These are phyloP conservation scores for Nemania bipapillata DNA, from an alignment of 2,329 filamentous ascomycete species.

Conservation along the genomic window DNA sequence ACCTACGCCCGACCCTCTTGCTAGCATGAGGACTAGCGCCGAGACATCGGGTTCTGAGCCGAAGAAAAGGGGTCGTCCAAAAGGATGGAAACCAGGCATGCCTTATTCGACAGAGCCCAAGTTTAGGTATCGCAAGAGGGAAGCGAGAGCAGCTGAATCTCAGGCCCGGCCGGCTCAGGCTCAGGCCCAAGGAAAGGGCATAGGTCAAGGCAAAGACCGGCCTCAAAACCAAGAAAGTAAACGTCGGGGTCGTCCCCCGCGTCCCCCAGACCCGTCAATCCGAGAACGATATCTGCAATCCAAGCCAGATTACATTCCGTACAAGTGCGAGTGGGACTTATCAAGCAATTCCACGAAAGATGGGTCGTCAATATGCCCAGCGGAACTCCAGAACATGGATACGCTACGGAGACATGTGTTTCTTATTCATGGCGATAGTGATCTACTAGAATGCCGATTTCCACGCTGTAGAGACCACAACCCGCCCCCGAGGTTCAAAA, in stretches of 20 bases:
- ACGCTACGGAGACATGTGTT: conserved; percentile 67
- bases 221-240: conserved; percentile 47
- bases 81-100: conserved; percentile 58
- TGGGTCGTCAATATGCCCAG: conserved; percentile 57
- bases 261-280: conserved; percentile 54
- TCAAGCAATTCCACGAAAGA: conserved; percentile 38
- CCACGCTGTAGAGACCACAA: conserved; percentile 52
- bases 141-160: conserved; percentile 22
- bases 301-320: conserved; percentile 61
- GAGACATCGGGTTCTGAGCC: conserved; percentile 38
- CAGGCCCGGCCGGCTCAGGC: conserved; percentile 2
- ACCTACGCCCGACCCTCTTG: conserved; percentile 20
- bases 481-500: conserved; percentile 40
- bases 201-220: conserved; percentile 8
- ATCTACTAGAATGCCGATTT: conserved; percentile 54
- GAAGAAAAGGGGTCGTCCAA: conserved; percentile 60
- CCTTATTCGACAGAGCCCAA: conserved; percentile 45
- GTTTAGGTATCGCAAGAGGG: conserved; percentile 36
- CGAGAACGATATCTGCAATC: conserved; percentile 57
- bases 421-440: conserved; percentile 58
- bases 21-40: conserved; percentile 20
- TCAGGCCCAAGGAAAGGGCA: conserved; percentile 1
- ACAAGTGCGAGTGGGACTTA: conserved; percentile 69
- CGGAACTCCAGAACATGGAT: conserved; percentile 71
- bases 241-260: conserved; percentile 58